Percentiles rank a stretch among this genome's conserved stretches.
These are phyloP conservation scores for Diaporthe capsici DNA, from an alignment of 2,329 filamentous ascomycete species.

Conservation along the genomic window DNA sequence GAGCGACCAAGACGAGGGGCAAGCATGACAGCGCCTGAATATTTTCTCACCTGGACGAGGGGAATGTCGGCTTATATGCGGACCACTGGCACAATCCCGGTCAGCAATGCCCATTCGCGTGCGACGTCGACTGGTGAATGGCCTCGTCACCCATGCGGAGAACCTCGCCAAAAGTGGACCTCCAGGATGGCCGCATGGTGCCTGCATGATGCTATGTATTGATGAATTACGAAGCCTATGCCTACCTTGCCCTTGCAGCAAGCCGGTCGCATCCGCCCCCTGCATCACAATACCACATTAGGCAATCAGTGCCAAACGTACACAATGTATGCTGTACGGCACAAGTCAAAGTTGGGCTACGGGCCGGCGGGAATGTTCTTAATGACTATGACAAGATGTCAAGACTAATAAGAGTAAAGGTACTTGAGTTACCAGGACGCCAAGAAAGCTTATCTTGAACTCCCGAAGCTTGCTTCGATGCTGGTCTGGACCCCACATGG, in stretches of 20 bases:
- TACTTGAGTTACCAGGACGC: not conserved
- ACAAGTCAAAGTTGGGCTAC: not conserved
- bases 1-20: not conserved
- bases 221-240: not conserved
- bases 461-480: not conserved
- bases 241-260: not conserved
- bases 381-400: not conserved
- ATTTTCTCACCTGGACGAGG: not conserved
- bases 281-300: not conserved
- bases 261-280: not conserved
- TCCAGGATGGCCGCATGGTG: not conserved
- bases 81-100: not conserved
- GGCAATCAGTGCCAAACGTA: too few relatives aligned
- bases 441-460: slow-evolving; percentile 31
- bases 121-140: not conserved
- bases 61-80: not conserved
- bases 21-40: not conserved
- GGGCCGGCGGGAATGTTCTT: not conserved
- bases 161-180: slow-evolving; percentile 3
- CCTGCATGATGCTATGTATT: not conserved
- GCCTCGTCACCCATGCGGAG: slow-evolving; percentile 23
- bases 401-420: not conserved
- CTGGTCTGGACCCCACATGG: not conserved
- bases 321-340: too few relatives aligned
- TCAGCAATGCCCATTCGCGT: not conserved